Conservation (phyloP, 208 protist species). For the Acanthamoeba quina region DNA sequence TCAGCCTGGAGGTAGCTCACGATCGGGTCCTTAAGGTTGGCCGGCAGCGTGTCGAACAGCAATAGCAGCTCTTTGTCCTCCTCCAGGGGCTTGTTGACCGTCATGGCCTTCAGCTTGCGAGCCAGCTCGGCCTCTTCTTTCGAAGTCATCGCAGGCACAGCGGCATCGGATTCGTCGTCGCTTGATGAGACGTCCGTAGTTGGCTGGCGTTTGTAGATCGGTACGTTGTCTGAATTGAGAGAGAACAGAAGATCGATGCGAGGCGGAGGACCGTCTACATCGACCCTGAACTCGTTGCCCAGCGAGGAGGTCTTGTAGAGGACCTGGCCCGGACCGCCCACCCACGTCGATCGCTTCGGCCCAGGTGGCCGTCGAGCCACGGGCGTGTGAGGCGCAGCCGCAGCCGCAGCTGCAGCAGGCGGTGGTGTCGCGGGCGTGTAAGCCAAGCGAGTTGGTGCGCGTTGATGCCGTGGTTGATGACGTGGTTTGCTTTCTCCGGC, state of each 20-base stretch:
- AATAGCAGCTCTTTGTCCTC: conserved; percentile 51
- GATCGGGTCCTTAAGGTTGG: conserved; percentile 15
- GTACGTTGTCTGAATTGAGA: background rate
- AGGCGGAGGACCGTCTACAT: background rate
- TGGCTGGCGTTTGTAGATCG: background rate
- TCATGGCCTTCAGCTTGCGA: background rate
- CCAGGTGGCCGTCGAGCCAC: background rate
- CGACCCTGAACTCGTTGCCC: background rate
- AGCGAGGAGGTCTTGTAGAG: background rate
- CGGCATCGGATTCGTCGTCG: background rate
- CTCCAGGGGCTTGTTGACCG: background rate
- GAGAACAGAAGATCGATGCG: conserved; percentile 12
- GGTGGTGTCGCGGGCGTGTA: too few species aligned
- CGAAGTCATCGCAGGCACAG: background rate
- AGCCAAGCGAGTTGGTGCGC: too few species aligned
- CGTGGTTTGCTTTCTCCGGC: too few species aligned
- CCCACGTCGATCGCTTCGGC: background rate
- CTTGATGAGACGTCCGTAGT: background rate
- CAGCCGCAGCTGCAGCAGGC: too few species aligned
- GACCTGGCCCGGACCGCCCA: background rate
- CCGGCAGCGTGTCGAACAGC: conserved; percentile 10
- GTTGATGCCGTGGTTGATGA: too few species aligned
- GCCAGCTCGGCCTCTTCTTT: conserved; percentile 22
- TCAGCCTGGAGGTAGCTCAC: conserved; percentile 20
- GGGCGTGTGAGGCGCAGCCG: too few species aligned